phyloP scores from a whole-genome alignment of 495 filamentous ascomycete species.

The Penicillium lagena region DNA sequence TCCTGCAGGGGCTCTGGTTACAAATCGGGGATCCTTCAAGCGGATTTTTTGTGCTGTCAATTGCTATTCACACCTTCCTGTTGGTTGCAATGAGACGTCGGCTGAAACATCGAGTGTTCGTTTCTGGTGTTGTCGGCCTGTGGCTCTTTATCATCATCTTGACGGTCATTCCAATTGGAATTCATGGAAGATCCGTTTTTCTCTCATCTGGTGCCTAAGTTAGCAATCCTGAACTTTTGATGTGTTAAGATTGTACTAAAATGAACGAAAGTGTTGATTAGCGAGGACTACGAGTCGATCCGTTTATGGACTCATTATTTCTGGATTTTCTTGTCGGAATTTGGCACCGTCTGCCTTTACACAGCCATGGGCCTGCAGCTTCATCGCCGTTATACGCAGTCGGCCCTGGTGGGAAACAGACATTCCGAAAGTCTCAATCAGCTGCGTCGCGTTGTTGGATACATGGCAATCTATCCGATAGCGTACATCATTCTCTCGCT shows the following conservation, averaged over 20 bases:
- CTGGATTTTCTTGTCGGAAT: conserved; percentile 69
- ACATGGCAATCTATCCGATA: conserved; percentile 71
- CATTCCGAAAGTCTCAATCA: conserved; percentile 31
- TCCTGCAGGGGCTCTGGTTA: conserved; percentile 65
- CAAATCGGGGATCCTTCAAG: conserved; percentile 63
- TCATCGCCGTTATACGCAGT: conserved; percentile 36
- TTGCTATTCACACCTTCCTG: conserved; percentile 64
- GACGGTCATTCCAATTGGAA: conserved; percentile 46
- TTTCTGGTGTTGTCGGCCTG: conserved; percentile 38
- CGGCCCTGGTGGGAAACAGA: conserved; percentile 30
- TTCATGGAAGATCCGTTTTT: conserved; percentile 50
- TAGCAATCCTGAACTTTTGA: too few relatives aligned
- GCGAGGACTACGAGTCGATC: conserved; percentile 47
- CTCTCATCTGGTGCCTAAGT: conserved; percentile 62
- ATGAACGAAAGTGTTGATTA: too few relatives aligned
- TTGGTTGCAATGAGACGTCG: conserved; percentile 53
- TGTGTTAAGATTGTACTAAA: too few relatives aligned
- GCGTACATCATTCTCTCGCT: conserved; percentile 67
- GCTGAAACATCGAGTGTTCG: conserved; percentile 47
- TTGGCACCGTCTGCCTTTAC: conserved; percentile 59
- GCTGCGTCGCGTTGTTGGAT: conserved; percentile 45
- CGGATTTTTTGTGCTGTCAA: conserved; percentile 64
- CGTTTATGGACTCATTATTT: conserved; percentile 73
- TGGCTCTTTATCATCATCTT: conserved; percentile 58
- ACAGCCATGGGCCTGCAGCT: conserved; percentile 56